A percentile compares a stretch with the other conserved stretches of the same genome.
These are phyloP conservation scores for Cordyceps javanica DNA, from an alignment of 2,329 filamentous ascomycete species.

Conservation along the genomic window DNA sequence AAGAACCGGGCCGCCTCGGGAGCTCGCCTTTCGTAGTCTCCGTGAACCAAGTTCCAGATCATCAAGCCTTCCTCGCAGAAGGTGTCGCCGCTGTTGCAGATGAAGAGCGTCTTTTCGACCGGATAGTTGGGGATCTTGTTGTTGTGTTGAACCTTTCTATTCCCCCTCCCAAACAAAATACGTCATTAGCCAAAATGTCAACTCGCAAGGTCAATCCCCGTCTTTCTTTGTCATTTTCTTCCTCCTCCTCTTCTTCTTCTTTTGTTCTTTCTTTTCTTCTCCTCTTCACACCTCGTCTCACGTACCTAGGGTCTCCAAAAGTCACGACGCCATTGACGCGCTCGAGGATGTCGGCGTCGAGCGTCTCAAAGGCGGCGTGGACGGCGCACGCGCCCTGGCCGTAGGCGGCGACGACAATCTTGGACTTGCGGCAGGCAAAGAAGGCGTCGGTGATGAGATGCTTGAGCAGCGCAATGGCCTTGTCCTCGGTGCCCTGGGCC, in stretches of 20 bases:
- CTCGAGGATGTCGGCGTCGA: conserved; percentile 19
- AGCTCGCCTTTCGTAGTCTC: conserved; percentile 30
- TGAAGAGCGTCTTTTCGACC: conserved; percentile 30
- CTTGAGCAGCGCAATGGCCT: conserved; percentile 27
- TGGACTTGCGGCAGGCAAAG: conserved; percentile 16
- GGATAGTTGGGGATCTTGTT: conserved; percentile 30
- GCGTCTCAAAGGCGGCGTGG: conserved; percentile 22
- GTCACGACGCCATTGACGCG: conserved; percentile 22
- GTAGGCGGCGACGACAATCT: conserved; percentile 33
- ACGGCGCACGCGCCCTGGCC: conserved; percentile 28
- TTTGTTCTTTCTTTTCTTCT: neutral
- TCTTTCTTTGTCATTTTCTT: neutral
- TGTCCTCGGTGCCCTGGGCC: conserved; percentile 24
- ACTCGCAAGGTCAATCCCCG: too few species aligned
- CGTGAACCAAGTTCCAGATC: conserved; percentile 28
- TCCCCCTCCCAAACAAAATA: neutral
- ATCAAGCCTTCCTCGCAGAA: conserved; percentile 30
- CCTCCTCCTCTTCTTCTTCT: neutral
- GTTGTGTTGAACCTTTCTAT: conserved; percentile 14
- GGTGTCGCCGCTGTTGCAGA: conserved; percentile 34
- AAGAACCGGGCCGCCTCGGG: conserved; percentile 5
- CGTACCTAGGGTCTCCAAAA: conserved; percentile 22
- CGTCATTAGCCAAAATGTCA: neutral
- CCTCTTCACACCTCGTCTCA: neutral
- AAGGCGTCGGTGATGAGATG: conserved; percentile 28